Evolutionary conservation across 169 alveolate species (phyloP).

Genomic region (Plasmodium blacklocki): DNA sequence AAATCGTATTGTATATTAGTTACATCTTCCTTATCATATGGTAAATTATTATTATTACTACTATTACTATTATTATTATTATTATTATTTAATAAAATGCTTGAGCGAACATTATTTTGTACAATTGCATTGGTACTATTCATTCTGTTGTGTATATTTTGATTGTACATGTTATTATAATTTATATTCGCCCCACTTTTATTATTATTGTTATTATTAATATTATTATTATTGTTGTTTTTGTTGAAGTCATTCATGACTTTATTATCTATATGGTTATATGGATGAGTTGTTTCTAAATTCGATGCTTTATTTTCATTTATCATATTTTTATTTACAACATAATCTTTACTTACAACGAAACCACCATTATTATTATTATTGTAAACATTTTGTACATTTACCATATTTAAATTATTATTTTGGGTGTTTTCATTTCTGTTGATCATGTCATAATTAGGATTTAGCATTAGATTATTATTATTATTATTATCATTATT

Average conservation of each 20-base stretch:
- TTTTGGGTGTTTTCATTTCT: conserved; percentile 4
- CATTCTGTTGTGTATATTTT: neutral
- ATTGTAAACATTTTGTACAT: conserved; percentile 5
- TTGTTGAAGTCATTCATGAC: neutral
- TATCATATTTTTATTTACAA: conserved; percentile 2
- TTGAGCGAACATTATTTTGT: conserved; percentile 4
- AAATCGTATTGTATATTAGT: neutral
- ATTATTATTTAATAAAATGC: neutral
- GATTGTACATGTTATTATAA: conserved; percentile 10
- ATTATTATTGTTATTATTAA: neutral
- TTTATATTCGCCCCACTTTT: conserved; percentile 3
- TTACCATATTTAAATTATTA: conserved; percentile 9
- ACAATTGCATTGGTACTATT: conserved; percentile 6
- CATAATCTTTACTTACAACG: neutral
- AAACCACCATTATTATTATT: neutral
- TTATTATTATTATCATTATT: neutral
- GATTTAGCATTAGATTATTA: neutral
- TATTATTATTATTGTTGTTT: neutral
- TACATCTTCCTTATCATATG: neutral
- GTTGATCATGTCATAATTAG: conserved; percentile 5
- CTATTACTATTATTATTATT: neutral
- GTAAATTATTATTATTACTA: neutral
- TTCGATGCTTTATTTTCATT: neutral
- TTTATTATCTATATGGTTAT: neutral
- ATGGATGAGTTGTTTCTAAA: conserved; percentile 6